Evolutionary conservation across 495 filamentous ascomycete genomes (phyloP), one percentile per base, ranked within the genome.

Genomic region (Penicillium verhagenii): DNA sequence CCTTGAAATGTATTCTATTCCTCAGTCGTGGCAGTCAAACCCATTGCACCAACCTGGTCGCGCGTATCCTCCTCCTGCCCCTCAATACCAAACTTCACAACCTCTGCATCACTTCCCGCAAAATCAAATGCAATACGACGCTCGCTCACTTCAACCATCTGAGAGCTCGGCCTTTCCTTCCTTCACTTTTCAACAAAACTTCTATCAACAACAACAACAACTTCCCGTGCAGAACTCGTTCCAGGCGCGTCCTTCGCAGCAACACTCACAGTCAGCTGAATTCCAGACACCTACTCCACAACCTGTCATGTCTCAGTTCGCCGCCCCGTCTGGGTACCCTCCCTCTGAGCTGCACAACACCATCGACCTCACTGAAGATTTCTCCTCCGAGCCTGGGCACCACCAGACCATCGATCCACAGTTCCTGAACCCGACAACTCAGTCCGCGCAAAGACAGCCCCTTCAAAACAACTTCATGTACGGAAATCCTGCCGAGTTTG

Each of bases 401-500:
- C 60, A 64, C 47, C 62, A 68, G 18, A 75, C 73, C 6, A 77
- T 78, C 50, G 71, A 78, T 42, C 75, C 75, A 1, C 69, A 70
- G 21, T 78, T 67, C 50, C 63, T 77, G 0, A 66, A 65, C 26
- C 47, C 68, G 11, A 28, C 2, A 60, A 18, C 51, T 58, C 20
- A 62, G 38, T 38, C 57, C 63, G 7, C 26, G 37, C 52, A 56
- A 19, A 61, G 61, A 7, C 51, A 56, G 19, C 21, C 60, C 5
- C 45, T 67, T 5, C 54, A 64, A 4, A 67, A 66, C 52, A 61
- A 60, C 31, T 71, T 67, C 35, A 37, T 72, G n/a, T 74, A 71
- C 26, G 48, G 59, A 42, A 67, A 62, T 4, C 64, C 66, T 9
- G 39, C 67, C 1, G 66, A 65, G 1, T 71, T 67, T 45, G 57